Evolutionary conservation across 169 alveolate genomes (phyloP), one percentile per base, ranked within the genome.

Genomic region (Neospora caninum): DNA sequence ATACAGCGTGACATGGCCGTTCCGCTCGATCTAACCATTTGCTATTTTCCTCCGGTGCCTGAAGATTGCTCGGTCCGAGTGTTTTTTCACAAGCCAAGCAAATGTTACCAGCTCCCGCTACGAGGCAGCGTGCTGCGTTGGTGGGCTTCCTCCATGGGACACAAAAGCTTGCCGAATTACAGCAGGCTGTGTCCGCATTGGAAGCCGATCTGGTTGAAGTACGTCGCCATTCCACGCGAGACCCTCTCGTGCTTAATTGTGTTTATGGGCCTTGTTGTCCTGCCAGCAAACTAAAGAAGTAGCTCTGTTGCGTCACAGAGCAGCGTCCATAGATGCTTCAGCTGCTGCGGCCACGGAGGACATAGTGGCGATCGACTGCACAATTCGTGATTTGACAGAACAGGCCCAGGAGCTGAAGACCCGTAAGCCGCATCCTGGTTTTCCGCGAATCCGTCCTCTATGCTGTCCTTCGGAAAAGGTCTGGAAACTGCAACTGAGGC

Each of bases 331-430:
- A 78, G 86, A 36, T 20, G 86, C 86, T n/a, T 2, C 86, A 78
- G 39, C 86, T 38, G 86, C 86, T n/a, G 86, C 86, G 13, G 42
- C 42, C 86, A 29, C n/a, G n/a, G 86, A 13, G 9, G 86, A 78
- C 9, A 38, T 16, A 16, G 86, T n/a, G 39, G 49, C 45, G 9
- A 20, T 38, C 45, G 45, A 78, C 86, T 78, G 42, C 42, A n/a
- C 1, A 36, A 0, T n/a, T 43, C 31, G 29, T n/a, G 86, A n/a
- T 20, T 38, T 78, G 42, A 29, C 86, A n/a, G 43, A n/a, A 16
- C 49, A 78, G 27, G 42, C 42, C 39, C 39, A 38, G 49, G 45
- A n/a, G 13, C 43, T 29, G 18, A 38, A 78, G 86, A n/a, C 39
- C 2, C 86, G 86, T 78, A 78, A 36, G 86, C 39, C 7, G 43